Conservation (phyloP, 768 basidiomycete genomes). For the Russula sp. region DNA sequence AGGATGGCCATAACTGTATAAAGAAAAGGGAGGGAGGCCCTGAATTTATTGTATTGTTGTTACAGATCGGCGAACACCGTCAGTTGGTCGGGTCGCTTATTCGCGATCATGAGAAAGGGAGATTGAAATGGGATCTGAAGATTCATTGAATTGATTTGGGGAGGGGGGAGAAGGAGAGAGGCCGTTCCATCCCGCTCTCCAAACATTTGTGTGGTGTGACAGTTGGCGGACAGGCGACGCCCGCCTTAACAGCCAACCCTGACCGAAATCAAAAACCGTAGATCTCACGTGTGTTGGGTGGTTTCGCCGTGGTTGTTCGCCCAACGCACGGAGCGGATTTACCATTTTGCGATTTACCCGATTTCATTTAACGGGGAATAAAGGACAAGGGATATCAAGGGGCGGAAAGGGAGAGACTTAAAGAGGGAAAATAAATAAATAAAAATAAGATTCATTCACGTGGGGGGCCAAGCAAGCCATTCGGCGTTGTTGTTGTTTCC, state of each 20-base stretch:
- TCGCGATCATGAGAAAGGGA: background rate
- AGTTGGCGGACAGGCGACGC: too few species aligned
- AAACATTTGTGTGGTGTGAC: too few species aligned
- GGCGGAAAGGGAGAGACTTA: slow-evolving; percentile 15
- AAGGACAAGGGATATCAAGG: background rate
- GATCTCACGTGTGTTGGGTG: background rate
- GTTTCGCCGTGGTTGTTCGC: background rate
- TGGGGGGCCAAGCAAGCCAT: too few species aligned
- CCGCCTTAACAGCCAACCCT: background rate
- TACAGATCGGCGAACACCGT: slow-evolving; percentile 22
- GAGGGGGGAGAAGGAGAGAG: too few species aligned
- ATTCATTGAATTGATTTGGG: background rate
- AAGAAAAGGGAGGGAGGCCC: slow-evolving; percentile 1
- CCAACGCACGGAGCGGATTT: background rate
- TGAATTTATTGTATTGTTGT: slow-evolving; percentile 27
- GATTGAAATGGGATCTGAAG: slow-evolving; percentile 16
- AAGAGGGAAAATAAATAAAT: background rate
- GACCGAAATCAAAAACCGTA: background rate
- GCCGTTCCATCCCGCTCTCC: too few species aligned
- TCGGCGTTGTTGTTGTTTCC: too few species aligned
- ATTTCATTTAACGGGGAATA: slow-evolving; percentile 3
- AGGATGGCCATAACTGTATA: background rate
- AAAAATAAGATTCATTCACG: background rate
- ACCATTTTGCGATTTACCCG: background rate
- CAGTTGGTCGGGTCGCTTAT: background rate